Evolutionary conservation across 1,139 yeast genomes (phyloP).

Genomic region (Blastobotrys elegans): DNA sequence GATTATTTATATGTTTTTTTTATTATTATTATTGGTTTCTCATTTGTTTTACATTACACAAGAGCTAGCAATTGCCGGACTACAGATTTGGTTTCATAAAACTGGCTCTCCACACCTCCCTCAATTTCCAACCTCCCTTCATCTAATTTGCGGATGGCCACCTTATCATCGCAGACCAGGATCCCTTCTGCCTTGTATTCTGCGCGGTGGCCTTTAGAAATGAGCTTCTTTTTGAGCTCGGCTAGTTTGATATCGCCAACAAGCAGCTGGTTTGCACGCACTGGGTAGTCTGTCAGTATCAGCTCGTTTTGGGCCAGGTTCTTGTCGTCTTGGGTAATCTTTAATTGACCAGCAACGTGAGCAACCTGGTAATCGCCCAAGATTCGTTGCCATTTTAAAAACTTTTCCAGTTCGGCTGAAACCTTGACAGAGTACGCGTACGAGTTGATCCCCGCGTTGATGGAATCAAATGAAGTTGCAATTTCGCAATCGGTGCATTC

Average conservation of each 20-base stretch:
- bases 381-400: conserved; percentile 77
- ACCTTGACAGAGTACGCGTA: conserved; percentile 69
- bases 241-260: conserved; percentile 88
- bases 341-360: conserved; percentile 70
- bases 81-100: conserved; percentile 71
- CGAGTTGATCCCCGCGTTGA: conserved; percentile 55
- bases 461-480: conserved; percentile 34
- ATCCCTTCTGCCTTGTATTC: conserved; percentile 94
- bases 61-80: conserved; percentile 79
- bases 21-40: no score
- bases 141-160: conserved; percentile 70
- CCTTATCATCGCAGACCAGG: conserved; percentile 71
- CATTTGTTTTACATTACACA: conserved; percentile 39
- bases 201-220: conserved; percentile 59
- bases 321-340: conserved; percentile 25
- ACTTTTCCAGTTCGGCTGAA: conserved; percentile 59
- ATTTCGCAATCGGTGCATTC: conserved; percentile 16
- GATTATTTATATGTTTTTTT: background rate
- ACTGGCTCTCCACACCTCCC: conserved; percentile 71
- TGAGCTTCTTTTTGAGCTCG: conserved; percentile 64
- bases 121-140: conserved; percentile 84
- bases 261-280: conserved; percentile 46
- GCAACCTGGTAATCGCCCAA: conserved; percentile 80
- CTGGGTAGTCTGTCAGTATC: conserved; percentile 25
- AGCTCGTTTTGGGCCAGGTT: conserved; percentile 18